Evolutionary conservation across 2,329 filamentous ascomycete genomes (phyloP), one percentile per base, ranked within the genome.

Genomic region (Didymella lethalis): DNA sequence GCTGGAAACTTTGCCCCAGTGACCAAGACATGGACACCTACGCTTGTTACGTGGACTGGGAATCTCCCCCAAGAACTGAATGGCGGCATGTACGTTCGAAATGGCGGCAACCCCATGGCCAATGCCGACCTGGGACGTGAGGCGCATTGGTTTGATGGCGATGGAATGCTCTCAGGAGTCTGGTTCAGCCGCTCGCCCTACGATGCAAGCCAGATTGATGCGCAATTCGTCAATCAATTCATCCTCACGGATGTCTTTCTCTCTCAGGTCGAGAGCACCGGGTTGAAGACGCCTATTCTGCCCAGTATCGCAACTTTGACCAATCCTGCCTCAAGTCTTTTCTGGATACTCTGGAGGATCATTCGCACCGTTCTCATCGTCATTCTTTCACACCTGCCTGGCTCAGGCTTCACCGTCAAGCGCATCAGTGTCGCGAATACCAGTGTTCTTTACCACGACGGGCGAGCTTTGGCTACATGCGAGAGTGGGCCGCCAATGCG

Each of bases 91-190:
- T 91, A 91, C 67, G 85, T 91, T 28, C 85, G 89, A 16, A 92
- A 91, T 70, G 89, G 89, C 40, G 87, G 85, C 28, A 91, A 91
- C 66, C 88, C 89, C 6, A 79, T 89, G 7, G 82, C 82, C 28
- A 87, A 90, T 57, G 79, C 84, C 23, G 84, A 89, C 53, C 72
- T 86, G 2, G 83, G 82, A 38, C 82, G 87, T 62, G 86, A 89
- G 69, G 83, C 86, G 8, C 89, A 91, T 70, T 91, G 88, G 88
- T 91, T 91, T 61, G 89, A 91, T 65, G 89, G 89, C 31, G 88
- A 91, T 70, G 89, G 89, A 4, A 91, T 91, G 89, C 83, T 91
- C 11, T 85, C 85, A 29, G 89, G 89, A 1, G 88, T 91, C 0
- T 80, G 81, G 18, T 91, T 90, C 70, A 78, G 78, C 28, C 79